Percentiles rank a stretch among this genome's conserved stretches.
These are phyloP conservation scores for Moesziomyces aphidis DNA, from an alignment of 1,284 basidiomycete species.

Conservation along the genomic window DNA sequence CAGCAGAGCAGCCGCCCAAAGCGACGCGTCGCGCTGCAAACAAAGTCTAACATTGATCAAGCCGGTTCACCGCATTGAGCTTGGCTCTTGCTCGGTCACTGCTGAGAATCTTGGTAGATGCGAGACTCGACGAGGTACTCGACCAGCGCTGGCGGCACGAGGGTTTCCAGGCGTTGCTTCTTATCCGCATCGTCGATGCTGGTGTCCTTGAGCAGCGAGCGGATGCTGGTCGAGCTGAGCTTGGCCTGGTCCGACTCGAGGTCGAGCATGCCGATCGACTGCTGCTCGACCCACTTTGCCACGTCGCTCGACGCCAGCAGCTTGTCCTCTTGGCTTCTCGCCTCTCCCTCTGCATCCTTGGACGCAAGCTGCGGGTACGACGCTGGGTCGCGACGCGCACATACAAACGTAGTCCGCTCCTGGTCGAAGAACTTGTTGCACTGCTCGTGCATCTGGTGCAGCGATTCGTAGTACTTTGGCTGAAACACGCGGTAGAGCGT, in stretches of 20 bases:
- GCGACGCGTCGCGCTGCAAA: not conserved
- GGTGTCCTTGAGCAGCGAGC: conserved; percentile 18
- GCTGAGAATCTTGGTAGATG: conserved; percentile 26
- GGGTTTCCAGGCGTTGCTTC: conserved; percentile 4
- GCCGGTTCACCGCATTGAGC: not conserved
- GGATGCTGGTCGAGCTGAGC: conserved; percentile 54
- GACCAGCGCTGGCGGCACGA: conserved; percentile 48
- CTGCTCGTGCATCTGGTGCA: conserved; percentile 72
- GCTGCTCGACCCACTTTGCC: conserved; percentile 37
- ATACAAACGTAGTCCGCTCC: conserved; percentile 75
- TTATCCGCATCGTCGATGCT: conserved; percentile 6
- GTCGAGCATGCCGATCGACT: conserved; percentile 43
- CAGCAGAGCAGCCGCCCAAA: not conserved
- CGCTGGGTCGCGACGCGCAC: conserved; percentile 45
- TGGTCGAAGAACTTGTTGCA: conserved; percentile 75
- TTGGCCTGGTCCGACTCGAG: conserved; percentile 30
- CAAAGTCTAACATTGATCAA: not conserved
- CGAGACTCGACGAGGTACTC: conserved; percentile 42
- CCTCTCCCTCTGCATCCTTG: conserved; percentile 4
- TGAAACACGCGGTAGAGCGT: conserved; percentile 87
- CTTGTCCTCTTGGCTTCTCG: conserved; percentile 29
- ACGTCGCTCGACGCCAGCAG: conserved; percentile 30
- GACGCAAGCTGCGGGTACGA: conserved; percentile 27
- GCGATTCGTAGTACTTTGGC: conserved; percentile 78
- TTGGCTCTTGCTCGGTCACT: not conserved